Conservation (phyloP, 192 early-diverging fungal genomes). For the Coemansia sp. region DNA sequence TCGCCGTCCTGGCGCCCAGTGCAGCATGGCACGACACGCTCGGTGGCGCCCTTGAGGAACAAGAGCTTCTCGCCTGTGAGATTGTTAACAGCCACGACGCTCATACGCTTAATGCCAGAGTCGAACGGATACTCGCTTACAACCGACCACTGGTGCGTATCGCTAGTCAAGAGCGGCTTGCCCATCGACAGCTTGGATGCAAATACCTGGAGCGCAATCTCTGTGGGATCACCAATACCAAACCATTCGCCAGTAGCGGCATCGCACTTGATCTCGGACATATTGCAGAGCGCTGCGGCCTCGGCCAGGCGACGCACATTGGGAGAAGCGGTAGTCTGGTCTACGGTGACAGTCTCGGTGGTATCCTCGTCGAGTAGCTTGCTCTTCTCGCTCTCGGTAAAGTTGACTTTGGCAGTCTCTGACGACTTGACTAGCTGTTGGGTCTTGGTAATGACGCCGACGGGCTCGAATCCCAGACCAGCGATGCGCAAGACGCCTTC, state of each 20-base stretch:
- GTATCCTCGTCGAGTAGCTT: slow-evolving; percentile 3
- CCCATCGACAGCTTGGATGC: slow-evolving; percentile 78
- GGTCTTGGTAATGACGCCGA: slow-evolving; percentile 57
- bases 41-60: slow-evolving; percentile 91
- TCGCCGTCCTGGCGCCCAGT: slow-evolving; percentile 55
- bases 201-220: slow-evolving; percentile 88
- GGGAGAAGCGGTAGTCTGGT: slow-evolving; percentile 42
- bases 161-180: slow-evolving; percentile 63
- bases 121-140: slow-evolving; percentile 74
- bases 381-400: slow-evolving; percentile 15
- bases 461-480: slow-evolving; percentile 65
- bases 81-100: slow-evolving; percentile 66
- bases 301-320: slow-evolving; percentile 58
- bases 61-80: slow-evolving; percentile 55
- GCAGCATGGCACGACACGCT: slow-evolving; percentile 82
- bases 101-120: slow-evolving; percentile 88
- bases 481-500: slow-evolving; percentile 72
- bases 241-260: slow-evolving; percentile 69
- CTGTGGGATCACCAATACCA: slow-evolving; percentile 88
- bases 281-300: slow-evolving; percentile 84
- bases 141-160: slow-evolving; percentile 54
- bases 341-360: slow-evolving; percentile 32
- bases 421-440: slow-evolving; percentile 16
- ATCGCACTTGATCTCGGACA: slow-evolving; percentile 68
- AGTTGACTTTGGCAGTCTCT: slow-evolving; percentile 26